Evolutionary conservation across 2,329 filamentous ascomycete genomes (phyloP).

Genomic region (Fusarium austroafricanum): DNA sequence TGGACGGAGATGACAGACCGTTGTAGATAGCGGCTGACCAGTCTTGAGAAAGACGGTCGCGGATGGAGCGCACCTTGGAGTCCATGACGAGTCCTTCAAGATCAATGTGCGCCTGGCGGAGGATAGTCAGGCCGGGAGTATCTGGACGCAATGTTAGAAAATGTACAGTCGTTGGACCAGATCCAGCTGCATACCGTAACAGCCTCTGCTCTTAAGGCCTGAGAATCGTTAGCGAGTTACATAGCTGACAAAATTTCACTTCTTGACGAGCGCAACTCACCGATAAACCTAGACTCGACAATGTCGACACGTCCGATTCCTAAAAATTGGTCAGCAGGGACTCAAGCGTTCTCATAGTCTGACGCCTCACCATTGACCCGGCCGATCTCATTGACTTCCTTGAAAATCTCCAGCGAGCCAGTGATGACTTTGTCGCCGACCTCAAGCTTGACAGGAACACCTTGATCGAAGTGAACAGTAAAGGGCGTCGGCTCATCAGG

Average conservation of each 20-base stretch:
- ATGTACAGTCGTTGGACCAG: no score
- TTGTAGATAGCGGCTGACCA: slow-evolving; percentile 50
- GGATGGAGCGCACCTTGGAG: slow-evolving; percentile 63
- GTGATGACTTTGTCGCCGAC: slow-evolving; percentile 66
- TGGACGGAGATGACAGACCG: no score
- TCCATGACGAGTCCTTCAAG: slow-evolving; percentile 68
- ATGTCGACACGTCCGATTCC: slow-evolving; percentile 38
- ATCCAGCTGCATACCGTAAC: slow-evolving; percentile 5
- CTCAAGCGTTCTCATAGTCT: no score
- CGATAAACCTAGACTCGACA: slow-evolving; percentile 34
- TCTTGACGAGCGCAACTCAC: not conserved
- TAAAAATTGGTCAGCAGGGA: no score
- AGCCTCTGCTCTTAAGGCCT: slow-evolving; percentile 34
- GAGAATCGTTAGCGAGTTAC: no score
- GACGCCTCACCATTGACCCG: slow-evolving; percentile 17
- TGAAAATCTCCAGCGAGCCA: slow-evolving; percentile 73
- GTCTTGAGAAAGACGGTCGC: slow-evolving; percentile 52
- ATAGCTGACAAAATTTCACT: no score
- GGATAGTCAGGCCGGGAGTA: slow-evolving; percentile 31
- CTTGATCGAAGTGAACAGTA: slow-evolving; percentile 74
- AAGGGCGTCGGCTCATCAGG: slow-evolving; percentile 74
- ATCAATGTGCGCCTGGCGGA: slow-evolving; percentile 51
- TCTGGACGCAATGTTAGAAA: not conserved
- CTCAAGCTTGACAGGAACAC: slow-evolving; percentile 72
- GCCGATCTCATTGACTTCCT: slow-evolving; percentile 65